Evolutionary conservation across 202 grass and related monocot species (phyloP).

Genomic region (Setaria italica): DNA sequence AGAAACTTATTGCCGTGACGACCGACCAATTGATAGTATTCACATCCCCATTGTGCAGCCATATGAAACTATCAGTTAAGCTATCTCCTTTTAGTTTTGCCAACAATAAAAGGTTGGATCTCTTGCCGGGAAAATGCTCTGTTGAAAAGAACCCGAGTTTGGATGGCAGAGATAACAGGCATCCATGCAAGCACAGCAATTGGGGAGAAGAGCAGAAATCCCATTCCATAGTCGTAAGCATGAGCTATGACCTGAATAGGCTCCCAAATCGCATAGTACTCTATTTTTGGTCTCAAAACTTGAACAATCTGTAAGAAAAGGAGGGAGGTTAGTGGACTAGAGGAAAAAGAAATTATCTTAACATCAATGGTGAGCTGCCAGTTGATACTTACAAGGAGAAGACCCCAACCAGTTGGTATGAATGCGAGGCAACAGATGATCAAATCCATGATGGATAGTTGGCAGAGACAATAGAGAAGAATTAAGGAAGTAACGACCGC

Average conservation of each 20-base stretch:
- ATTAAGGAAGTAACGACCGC: constrained; percentile 67
- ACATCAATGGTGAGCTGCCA: not conserved
- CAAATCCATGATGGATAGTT: constrained; percentile 82
- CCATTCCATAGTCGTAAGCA: constrained; percentile 94
- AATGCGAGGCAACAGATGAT: constrained; percentile 91
- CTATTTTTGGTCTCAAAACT: constrained; percentile 82
- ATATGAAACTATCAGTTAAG: constrained; percentile 27
- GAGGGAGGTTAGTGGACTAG: constrained; percentile 1
- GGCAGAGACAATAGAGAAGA: constrained; percentile 73
- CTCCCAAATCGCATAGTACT: constrained; percentile 78
- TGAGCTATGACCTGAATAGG: constrained; percentile 89
- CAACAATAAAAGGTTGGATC: constrained; percentile 84
- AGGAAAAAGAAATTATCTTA: constrained; percentile 2
- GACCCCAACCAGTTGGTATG: constrained; percentile 91
- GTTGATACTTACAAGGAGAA: constrained; percentile 68
- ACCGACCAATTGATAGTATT: constrained; percentile 52
- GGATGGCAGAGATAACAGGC: constrained; percentile 85
- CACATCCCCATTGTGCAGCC: constrained; percentile 34
- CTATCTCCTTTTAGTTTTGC: constrained; percentile 78
- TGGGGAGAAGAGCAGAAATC: constrained; percentile 76
- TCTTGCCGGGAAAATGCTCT: constrained; percentile 77
- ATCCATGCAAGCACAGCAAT: constrained; percentile 87
- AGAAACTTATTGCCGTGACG: not conserved
- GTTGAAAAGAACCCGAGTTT: constrained; percentile 96
- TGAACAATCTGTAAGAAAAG: constrained; percentile 71